Evolutionary conservation across 2,329 filamentous ascomycete species (phyloP), one percentile per base, ranked within the genome.

Genomic region (Aspergillus sp.): DNA sequence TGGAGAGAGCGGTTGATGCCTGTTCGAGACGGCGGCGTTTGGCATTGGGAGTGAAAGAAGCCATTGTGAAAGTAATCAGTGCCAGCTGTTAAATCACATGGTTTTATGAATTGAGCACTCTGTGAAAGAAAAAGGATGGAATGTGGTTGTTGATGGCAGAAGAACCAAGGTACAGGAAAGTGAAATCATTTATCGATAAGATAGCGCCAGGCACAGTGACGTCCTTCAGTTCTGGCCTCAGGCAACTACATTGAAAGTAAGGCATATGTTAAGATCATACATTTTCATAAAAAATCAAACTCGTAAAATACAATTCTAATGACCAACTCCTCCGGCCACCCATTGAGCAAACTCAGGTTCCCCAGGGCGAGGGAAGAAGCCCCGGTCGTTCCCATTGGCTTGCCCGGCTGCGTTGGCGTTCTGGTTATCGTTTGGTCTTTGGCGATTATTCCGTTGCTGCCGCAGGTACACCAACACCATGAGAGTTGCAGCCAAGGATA

Each of bases 401-500:
- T 61, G 58, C 37, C 61, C 66, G 55, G 65, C 66, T 53, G 62
- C 66, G 52, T 71, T 68, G 6, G 48, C 66, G 48, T 63, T 65
- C 17, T 57, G 64, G 57, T 71, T 68, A 52, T 71, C 67, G 53
- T 77, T 73, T 57, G 67, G 68, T 60, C 72, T 66, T 55, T 75
- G 71, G 50, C 73, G 67, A 46, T 74, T 54, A 48, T 54, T 75
- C 19, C 73, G 72, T 45, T 79, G 79, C 63, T 81, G 79, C 62
- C 76, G 75, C 52, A 95, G 93, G 74, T 92, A 96, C 15, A 98
- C 82, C 33, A 98, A 79, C 52, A 90, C 84, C 0, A 90, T 86
- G 54, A 98, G 80, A 1, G 86, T 86, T 14, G 87, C 86, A 0
- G 90, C 88, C 14, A 98, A 78, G 1, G 85, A 88, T 14, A 97